A percentile compares a stretch with the other conserved stretches of the same genome.
phyloP scores from a whole-genome alignment of 2,329 filamentous ascomycete genomes.

The Talaromyces piceae region DNA sequence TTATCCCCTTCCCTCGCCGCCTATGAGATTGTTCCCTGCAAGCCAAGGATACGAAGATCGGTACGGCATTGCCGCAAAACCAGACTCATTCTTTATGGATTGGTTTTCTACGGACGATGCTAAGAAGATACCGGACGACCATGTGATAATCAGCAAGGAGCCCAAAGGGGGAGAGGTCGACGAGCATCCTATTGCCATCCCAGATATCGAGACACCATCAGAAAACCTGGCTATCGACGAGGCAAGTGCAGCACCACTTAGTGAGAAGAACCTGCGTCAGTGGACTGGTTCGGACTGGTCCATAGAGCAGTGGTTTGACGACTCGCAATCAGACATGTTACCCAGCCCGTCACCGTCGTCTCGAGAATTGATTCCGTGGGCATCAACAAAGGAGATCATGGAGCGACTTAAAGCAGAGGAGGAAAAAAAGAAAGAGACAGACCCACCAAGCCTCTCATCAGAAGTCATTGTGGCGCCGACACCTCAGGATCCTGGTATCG shows the following conservation, averaged over 20 bases:
- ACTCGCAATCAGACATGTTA: slow-evolving; percentile 6
- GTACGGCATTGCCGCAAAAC: not conserved
- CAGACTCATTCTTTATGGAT: not conserved
- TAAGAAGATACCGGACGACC: not conserved
- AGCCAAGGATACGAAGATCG: not conserved
- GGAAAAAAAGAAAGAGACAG: not conserved
- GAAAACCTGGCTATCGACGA: not conserved
- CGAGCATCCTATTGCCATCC: not conserved
- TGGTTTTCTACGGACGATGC: not conserved
- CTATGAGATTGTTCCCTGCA: not conserved
- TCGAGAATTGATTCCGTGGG: slow-evolving; percentile 15
- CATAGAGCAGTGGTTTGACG: slow-evolving; percentile 2
- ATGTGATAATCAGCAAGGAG: not conserved
- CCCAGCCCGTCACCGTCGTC: slow-evolving; percentile 17
- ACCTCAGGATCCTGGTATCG: not conserved
- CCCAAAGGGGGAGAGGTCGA: not conserved
- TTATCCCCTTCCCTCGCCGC: not conserved
- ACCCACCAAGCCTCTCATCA: not conserved
- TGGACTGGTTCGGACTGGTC: not conserved
- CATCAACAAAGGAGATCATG: slow-evolving; percentile 7
- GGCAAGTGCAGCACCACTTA: not conserved
- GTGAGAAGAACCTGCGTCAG: slow-evolving; percentile 1
- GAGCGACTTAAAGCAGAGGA: not conserved
- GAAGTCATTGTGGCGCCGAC: not conserved
- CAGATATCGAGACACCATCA: not conserved